Conservation (phyloP, 306 rosid species). For the Quillaja saponaria region DNA sequence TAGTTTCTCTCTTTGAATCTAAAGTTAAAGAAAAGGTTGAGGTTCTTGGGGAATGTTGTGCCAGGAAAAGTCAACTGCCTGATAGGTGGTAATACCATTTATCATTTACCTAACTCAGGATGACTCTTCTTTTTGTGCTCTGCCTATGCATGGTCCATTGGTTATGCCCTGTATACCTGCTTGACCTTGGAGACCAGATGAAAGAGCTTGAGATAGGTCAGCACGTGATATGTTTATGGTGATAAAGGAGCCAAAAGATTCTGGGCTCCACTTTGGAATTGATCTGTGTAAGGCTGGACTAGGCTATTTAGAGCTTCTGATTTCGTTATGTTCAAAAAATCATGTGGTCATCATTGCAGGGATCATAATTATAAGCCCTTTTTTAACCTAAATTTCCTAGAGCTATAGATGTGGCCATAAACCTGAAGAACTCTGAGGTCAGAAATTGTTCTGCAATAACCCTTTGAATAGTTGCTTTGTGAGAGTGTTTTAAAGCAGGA, state of each 20-base stretch:
- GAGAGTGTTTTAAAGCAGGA: neutral
- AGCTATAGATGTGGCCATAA: no score
- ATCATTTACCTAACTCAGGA: constrained; percentile 1
- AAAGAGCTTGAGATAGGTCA: constrained; percentile 3
- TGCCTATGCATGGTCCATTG: neutral
- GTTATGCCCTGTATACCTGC: constrained; percentile 11
- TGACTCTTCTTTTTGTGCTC: neutral
- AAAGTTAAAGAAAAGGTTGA: constrained; percentile 10
- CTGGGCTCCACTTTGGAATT: constrained; percentile 30
- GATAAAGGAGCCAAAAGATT: constrained; percentile 13
- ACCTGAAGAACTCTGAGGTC: constrained; percentile 10
- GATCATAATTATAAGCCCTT: no score
- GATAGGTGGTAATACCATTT: constrained; percentile 24
- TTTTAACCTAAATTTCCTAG: no score
- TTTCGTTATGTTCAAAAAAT: no score
- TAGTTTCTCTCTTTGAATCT: no score
- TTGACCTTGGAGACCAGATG: constrained; percentile 7
- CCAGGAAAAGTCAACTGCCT: constrained; percentile 34
- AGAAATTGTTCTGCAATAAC: constrained; percentile 8
- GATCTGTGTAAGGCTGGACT: no score
- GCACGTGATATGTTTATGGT: constrained; percentile 39
- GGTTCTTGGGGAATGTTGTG: no score
- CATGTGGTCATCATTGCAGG: no score
- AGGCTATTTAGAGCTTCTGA: no score
- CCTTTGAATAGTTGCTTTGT: neutral